These are phyloP conservation scores for Plenodomus biglobosus DNA, from an alignment of 2,329 filamentous ascomycete species.

Conservation along the genomic window DNA sequence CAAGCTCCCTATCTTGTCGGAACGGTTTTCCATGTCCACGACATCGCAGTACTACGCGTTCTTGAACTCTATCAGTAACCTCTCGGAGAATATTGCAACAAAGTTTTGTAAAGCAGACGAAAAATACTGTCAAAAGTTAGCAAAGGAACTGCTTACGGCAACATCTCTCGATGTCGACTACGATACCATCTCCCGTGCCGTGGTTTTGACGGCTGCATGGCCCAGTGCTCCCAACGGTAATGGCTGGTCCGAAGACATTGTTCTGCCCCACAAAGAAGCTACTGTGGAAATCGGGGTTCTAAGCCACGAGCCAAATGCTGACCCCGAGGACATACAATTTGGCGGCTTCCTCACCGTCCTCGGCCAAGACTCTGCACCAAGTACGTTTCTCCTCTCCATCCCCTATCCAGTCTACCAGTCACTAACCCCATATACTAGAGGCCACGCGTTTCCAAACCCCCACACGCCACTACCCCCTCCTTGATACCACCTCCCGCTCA, in stretches of 20 bases:
- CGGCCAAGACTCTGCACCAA: constrained; percentile 69
- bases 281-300: constrained; percentile 82
- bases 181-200: constrained; percentile 65
- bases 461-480: constrained; percentile 71
- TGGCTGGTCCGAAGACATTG: constrained; percentile 53
- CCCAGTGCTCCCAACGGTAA: constrained; percentile 26
- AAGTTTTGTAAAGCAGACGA: constrained; percentile 52
- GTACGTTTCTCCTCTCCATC: constrained; percentile 41
- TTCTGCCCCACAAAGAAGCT: constrained; percentile 42
- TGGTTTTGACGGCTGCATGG: constrained; percentile 69
- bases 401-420: neutral
- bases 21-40: constrained; percentile 63
- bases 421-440: constrained; percentile 48
- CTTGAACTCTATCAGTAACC: constrained; percentile 58
- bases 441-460: constrained; percentile 82
- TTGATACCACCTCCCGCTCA: constrained; percentile 6
- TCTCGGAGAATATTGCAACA: constrained; percentile 58
- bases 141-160: constrained; percentile 55
- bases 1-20: constrained; percentile 56
- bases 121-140: constrained; percentile 53
- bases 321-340: constrained; percentile 74
- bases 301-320: constrained; percentile 63
- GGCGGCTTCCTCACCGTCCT: constrained; percentile 78
- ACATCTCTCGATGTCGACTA: constrained; percentile 76
- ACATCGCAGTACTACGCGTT: constrained; percentile 71